Evolutionary conservation across 768 basidiomycete species (phyloP), one percentile per base, ranked within the genome.

Genomic region (Hygrophoropsis aurantiaca): DNA sequence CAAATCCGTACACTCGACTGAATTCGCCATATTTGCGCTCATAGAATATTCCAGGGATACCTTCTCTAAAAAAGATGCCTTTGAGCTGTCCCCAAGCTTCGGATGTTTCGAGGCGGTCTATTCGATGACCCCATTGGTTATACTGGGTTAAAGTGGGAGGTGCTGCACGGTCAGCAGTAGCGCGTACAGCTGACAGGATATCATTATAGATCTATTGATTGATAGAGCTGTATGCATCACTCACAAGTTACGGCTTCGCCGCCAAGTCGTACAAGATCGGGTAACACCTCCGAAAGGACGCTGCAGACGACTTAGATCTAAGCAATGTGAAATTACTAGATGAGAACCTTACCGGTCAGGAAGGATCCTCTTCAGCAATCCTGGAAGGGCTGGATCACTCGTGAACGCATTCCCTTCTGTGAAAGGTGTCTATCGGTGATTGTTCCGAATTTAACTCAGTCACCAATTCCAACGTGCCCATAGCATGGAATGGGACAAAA

Each of bases 21-120:
- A 78, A 71, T 50, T 83, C 80, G 2, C 69, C 66, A 38, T 81
- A 80, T 54, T 70, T 75, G 11, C 86, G 75, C 50, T 87, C 83
- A 54, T 85, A 87, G 54, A 82, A 77, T 39, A 86, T 85, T 10
- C 73, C 80, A 1, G 84, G 78, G 16, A 85, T 58, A 8, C 88
- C 88, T 61, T 86, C 85, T 44, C 74, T 69, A 53, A 84, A 79
- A 26, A 75, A 73, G 20, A 81, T 57, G 1, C 74, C 78, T 62
- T 87, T 88, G 53, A 90, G 69, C 16, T 70, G 70, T 11, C 82
- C 70, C 88, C 88, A 91, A 0, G 80, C 85, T 58, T 88, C 85
- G 15, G 82, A 84, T 1, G 85, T 87, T 32, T 81, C 71, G 0
- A 92, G 74, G 4, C 68, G 64, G 60, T 91, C 87, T 7, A 88